These are phyloP conservation scores for Murraya paniculata DNA, from an alignment of 345 rosid genomes.

Conservation along the genomic window DNA sequence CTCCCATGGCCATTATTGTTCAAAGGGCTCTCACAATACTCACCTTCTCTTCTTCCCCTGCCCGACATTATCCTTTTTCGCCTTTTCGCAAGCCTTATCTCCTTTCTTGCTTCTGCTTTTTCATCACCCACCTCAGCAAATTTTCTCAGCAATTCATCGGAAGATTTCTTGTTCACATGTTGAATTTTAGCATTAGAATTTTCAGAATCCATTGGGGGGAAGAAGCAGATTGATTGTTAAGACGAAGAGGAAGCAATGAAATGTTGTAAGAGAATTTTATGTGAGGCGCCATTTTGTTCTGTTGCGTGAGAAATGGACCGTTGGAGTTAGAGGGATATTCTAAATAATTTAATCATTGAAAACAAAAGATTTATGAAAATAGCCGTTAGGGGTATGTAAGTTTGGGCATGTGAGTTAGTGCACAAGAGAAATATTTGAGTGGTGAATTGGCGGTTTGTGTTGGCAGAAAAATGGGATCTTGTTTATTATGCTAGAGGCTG, in stretches of 20 bases:
- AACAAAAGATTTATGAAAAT: constrained; percentile 14
- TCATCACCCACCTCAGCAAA: constrained; percentile 50
- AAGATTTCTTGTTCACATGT: constrained; percentile 67
- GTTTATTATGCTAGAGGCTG: not conserved
- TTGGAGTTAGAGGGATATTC: constrained; percentile 27
- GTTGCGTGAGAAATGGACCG: constrained; percentile 54
- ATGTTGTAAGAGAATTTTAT: not conserved
- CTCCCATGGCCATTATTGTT: constrained; percentile 14
- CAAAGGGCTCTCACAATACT: constrained; percentile 22
- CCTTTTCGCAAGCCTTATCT: constrained; percentile 25
- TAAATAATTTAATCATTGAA: constrained; percentile 23
- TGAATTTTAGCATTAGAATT: constrained; percentile 35
- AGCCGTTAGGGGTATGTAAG: constrained; percentile 41
- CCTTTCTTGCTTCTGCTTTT: constrained; percentile 17
- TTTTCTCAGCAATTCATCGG: constrained; percentile 81
- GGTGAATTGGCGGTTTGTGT: not conserved
- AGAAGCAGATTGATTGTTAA: not conserved
- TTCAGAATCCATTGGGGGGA: constrained; percentile 7
- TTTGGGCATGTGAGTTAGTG: constrained; percentile 16
- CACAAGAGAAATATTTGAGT: not conserved
- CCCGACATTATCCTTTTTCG: constrained; percentile 26
- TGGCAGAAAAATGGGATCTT: not conserved
- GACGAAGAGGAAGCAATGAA: constrained; percentile 9
- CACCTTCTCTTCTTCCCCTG: constrained; percentile 12
- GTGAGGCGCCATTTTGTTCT: constrained; percentile 7